Evolutionary conservation across 495 filamentous ascomycete genomes (phyloP), one percentile per base, ranked within the genome.

Genomic region (Annulohypoxylon stygium): DNA sequence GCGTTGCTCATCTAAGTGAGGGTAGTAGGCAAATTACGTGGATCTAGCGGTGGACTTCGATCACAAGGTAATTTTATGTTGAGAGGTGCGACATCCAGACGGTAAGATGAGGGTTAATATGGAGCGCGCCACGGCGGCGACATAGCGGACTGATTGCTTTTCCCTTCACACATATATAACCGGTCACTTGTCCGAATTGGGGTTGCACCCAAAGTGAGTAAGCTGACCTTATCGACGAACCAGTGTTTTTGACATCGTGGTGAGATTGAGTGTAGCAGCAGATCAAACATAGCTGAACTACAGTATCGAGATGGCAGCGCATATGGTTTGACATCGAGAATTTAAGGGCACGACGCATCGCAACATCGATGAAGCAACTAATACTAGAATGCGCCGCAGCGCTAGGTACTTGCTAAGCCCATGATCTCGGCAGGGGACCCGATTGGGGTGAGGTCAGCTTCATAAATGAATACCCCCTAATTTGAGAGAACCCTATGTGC

Each of bases 201-300:
- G 25, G 43, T 60, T 30, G 43, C 51, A 58, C 65, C 53, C 8
- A 48, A 61, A 43, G 39, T 64, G 59, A 73, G 65, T 73, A 68
- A 73, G 65, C 70, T 69, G 70, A 69, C 37, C 61, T 25, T 18
- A 16, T 47, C 43, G 65, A 12, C 41, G 37, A 54, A 58, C 33
- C 16, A 26, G n/a, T 9, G 6, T 50, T n/a, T 36, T 18, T 14
- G 7, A 45, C n/a, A 64, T 60, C 18, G 12, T 33, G 4, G 53
- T 30, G 36, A 63, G 47, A 60, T 58, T 9, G 23, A 12, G 18
- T 43, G 9, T 41, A 34, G 36, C 11, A 34, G 8, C 8, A 39
- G 55, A 59, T 10, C 55, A 12, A 18, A n/a, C 30, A 41, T 39
- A 47, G n/a, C 41, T n/a, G 14, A 16, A n/a, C 3, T 33, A 14